Conservation (phyloP, 2,329 filamentous ascomycete species). For the Incumbomyces delicatus region DNA sequence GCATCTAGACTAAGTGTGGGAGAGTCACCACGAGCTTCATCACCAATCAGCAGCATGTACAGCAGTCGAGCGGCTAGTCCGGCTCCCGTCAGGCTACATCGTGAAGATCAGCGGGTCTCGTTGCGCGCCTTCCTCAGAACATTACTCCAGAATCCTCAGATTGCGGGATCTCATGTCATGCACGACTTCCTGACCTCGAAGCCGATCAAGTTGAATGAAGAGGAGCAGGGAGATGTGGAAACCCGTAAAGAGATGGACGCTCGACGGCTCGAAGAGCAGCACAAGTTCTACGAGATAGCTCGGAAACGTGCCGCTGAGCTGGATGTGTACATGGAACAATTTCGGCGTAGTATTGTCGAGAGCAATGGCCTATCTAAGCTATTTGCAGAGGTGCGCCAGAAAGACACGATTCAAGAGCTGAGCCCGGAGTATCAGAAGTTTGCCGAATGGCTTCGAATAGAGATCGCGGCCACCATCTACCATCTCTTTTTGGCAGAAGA, state of each 20-base stretch:
- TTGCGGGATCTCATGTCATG: conserved; percentile 74
- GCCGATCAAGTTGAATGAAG: conserved; percentile 66
- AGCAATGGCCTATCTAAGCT: conserved; percentile 79
- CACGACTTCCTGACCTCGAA: conserved; percentile 68
- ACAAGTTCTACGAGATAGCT: conserved; percentile 90
- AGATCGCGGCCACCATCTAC: conserved; percentile 92
- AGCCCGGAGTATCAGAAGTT: conserved; percentile 97
- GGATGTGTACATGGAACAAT: conserved; percentile 93
- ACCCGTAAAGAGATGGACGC: conserved; percentile 74
- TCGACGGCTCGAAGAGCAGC: conserved; percentile 83
- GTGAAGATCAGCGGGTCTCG: conserved; percentile 85
- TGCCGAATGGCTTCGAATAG: conserved; percentile 94
- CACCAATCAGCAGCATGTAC: conserved; percentile 11
- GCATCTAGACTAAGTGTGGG: conserved; percentile 12
- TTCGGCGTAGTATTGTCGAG: conserved; percentile 58
- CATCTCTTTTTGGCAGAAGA: conserved; percentile 96
- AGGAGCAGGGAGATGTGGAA: conserved; percentile 73
- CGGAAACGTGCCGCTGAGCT: conserved; percentile 80
- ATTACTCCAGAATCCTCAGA: conserved; percentile 71
- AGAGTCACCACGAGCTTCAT: conserved; percentile 14
- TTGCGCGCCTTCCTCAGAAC: conserved; percentile 83
- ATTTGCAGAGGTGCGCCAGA: conserved; percentile 86
- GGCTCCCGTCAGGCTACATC: conserved; percentile 56
- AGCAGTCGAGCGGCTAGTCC: conserved; percentile 16
- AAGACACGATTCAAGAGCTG: conserved; percentile 75